Base-by-base conservation (phyloP, 2,329 filamentous ascomycete species). In the Fusarium mundagurra region DNA sequence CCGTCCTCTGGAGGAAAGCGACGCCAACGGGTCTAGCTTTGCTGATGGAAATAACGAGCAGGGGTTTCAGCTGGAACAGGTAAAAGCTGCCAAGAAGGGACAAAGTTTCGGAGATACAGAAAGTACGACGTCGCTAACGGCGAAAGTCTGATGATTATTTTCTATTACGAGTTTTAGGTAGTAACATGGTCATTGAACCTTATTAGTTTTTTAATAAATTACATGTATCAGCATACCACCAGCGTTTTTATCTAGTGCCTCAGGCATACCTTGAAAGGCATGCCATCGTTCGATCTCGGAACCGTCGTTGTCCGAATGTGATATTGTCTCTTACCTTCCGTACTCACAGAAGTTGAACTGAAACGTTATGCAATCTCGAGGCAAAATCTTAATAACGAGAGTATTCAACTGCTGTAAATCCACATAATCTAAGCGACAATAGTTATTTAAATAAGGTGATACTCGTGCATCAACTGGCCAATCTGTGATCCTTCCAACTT, bases 21-120 rank as follows among this genome's bases (percentile, higher is more conserved):
- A 67, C n/a, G 41, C 4, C 14, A 66, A 66, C 6, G 64, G 61
- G n/a, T 67, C 64, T 6, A 50, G 61, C 36, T 67, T 67, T 67
- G 64, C 17, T 8, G 64, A 38, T 20, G 48, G 8, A 31, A 44
- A 24, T 8, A 43, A 50, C 9, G 31, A 24, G 10, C 34, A 41
- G 29, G 20, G 41, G 24, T 66, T 27, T 18, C 61, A 67, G 31
- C 5, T 67, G 13, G 43, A 58, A 10, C 17, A 48, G 5, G 16
- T 66, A 3, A 50, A 27, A n/a, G 2, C 31, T 13, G 9, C 64
- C 6, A 59, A 66, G 7, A 66, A 12, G 7, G 14, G 14, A 8
- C 24, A 66, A 39, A 14, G 22, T 18, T 38, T 31, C 14, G 36
- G 41, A 6, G 41, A 58, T 6, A 59, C 61, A 50, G 48, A 58